Conservation (phyloP, 2,329 filamentous ascomycete species). For the Arthroderma uncinatum region DNA sequence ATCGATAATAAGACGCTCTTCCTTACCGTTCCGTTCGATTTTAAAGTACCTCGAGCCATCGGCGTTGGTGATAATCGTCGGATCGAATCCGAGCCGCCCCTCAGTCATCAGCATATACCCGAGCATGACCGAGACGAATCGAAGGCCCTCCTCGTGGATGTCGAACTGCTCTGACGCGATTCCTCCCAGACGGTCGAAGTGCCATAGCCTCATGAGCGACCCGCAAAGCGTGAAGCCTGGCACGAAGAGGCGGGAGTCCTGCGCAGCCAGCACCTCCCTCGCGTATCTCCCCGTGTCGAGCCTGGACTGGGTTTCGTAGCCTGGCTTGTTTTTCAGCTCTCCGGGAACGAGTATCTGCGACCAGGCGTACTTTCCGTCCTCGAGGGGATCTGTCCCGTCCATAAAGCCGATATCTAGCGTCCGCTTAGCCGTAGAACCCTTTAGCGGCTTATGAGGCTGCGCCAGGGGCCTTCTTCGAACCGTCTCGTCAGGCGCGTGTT, state of each 20-base stretch:
- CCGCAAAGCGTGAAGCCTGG: slow-evolving; percentile 41
- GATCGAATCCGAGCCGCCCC: slow-evolving; percentile 36
- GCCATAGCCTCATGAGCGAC: slow-evolving; percentile 38
- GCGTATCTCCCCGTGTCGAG: slow-evolving; percentile 21
- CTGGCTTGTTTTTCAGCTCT: slow-evolving; percentile 23
- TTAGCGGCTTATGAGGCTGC: slow-evolving; percentile 18
- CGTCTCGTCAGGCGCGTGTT: slow-evolving; percentile 7
- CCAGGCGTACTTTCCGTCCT: slow-evolving; percentile 26
- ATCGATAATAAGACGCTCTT: slow-evolving; percentile 34
- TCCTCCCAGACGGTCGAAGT: slow-evolving; percentile 38
- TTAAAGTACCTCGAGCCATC: slow-evolving; percentile 6
- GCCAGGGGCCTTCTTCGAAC: slow-evolving; percentile 15
- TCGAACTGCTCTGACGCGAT: slow-evolving; percentile 28
- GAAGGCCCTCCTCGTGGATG: slow-evolving; percentile 10
- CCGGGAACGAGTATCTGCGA: slow-evolving; percentile 37
- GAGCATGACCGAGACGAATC: slow-evolving; percentile 6
- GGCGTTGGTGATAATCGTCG: slow-evolving; percentile 30
- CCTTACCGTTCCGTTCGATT: slow-evolving; percentile 14
- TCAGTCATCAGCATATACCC: slow-evolving; percentile 27
- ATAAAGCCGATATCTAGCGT: slow-evolving; percentile 31
- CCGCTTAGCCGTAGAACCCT: slow-evolving; percentile 23
- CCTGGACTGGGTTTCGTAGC: slow-evolving; percentile 21
- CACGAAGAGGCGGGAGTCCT: slow-evolving; percentile 26
- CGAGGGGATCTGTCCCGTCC: slow-evolving; percentile 15
- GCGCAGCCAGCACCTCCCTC: slow-evolving; percentile 8